These are phyloP conservation scores for Raddia guianensis DNA, from an alignment of 176 grass and related monocot species.

Conservation along the genomic window DNA sequence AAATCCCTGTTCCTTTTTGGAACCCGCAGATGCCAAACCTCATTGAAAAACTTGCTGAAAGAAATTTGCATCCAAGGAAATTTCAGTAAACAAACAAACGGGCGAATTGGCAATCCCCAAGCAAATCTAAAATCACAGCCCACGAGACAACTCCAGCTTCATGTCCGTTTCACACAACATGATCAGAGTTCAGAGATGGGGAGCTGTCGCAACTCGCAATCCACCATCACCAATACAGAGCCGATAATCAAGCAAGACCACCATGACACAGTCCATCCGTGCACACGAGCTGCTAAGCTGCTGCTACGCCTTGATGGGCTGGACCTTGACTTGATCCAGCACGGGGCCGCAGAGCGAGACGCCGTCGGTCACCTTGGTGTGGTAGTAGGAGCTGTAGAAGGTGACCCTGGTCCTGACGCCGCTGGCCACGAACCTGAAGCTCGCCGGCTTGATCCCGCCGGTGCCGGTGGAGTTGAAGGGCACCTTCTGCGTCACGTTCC, in stretches of 20 bases:
- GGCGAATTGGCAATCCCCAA: background rate
- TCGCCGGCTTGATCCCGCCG: slow-evolving; percentile 48
- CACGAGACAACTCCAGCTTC: background rate
- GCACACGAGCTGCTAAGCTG: slow-evolving; percentile 2
- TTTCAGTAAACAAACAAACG: too few species aligned
- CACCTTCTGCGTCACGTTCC: slow-evolving; percentile 79
- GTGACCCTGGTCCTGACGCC: slow-evolving; percentile 66
- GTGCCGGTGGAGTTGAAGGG: slow-evolving; percentile 67
- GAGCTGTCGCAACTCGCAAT: background rate
- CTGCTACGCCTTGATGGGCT: slow-evolving; percentile 57
- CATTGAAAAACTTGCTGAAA: too few species aligned
- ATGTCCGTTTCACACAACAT: background rate
- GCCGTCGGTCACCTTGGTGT: slow-evolving; percentile 67
- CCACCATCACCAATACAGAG: background rate
- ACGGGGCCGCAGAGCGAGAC: slow-evolving; percentile 89
- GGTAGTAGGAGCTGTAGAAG: slow-evolving; percentile 98
- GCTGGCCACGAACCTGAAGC: slow-evolving; percentile 63
- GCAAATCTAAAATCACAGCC: background rate
- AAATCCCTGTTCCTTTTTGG: too few species aligned
- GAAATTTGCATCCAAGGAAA: too few species aligned
- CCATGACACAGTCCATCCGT: background rate
- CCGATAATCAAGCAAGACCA: background rate
- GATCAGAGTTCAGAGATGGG: background rate
- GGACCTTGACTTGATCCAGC: slow-evolving; percentile 77
- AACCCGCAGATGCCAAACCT: too few species aligned